Base-by-base conservation (phyloP, 225 moss, liverwort and hornwort species). In the Thuidium tamariscinum region DNA sequence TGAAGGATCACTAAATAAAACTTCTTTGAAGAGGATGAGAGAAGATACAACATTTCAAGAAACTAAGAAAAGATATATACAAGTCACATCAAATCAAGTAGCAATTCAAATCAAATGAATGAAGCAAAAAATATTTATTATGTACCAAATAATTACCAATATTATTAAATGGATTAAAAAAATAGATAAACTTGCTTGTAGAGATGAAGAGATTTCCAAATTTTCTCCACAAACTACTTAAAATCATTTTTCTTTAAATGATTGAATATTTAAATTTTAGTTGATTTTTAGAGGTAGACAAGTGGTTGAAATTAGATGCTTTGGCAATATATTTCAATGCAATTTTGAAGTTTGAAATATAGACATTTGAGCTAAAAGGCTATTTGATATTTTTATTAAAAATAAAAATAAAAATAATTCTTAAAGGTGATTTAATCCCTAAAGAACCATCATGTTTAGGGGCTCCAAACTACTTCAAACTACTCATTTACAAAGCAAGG, bases 181-280 rank as follows among this genome's bases (percentile, higher is more conserved):
- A 7, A 32, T 13, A 51, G 3, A 52, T 8, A n/a, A 22, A n/a
- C 0, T 52, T 4, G 7, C 2, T 8, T 8, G 0, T 21, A 22
- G 8, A 34, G 8, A 51, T 51, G 12, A 3, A 22, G 34, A 3
- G 3, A 8, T 13, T 51, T 34, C 4, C 0, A 20, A 13, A 6
- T 11, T 32, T 7, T 34, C 8, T 3, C 9, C 1, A 51, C 13
- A 51, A 74, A 34, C 10, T 22, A 21, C 13, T 74, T 1, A 1
- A 20, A 20, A 51, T 7, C 7, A 4, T 32, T 51, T 49, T 51
- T 8, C 7, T 51, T 49, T 34, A 2, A 34, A 22, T 22, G 3
- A 1, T 72, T 46, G 6, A 46, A 46, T 29, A 44, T 44, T 44
- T 6, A 16, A 16, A 75, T 11, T n/a, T 5, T 1, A 5, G 23